These are phyloP conservation scores for Juglanconis sp. DNA, from an alignment of 2,329 filamentous ascomycete genomes.

Conservation along the genomic window DNA sequence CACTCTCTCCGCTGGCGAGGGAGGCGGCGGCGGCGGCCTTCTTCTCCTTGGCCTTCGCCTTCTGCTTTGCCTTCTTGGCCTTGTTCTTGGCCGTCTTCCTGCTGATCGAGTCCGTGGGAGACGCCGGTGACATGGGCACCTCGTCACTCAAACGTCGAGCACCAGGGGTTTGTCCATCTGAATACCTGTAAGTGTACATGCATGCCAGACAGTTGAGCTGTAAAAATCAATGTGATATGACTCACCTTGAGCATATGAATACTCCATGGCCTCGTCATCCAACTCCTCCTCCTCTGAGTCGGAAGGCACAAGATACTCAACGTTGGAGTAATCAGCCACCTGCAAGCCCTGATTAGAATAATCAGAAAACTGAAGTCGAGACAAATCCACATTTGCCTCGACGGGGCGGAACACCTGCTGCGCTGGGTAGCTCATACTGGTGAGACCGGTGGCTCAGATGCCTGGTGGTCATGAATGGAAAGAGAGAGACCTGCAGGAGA, in stretches of 20 bases:
- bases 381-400: constrained; percentile 36
- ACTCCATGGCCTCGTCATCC: constrained; percentile 21
- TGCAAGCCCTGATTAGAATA: constrained; percentile 35
- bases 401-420: constrained; percentile 36
- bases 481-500: constrained; percentile 25
- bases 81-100: constrained; percentile 21
- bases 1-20: constrained; percentile 4
- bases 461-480: constrained; percentile 24
- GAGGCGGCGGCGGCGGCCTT: constrained; percentile 7
- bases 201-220: not conserved
- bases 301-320: constrained; percentile 37
- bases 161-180: constrained; percentile 4
- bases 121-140: constrained; percentile 6
- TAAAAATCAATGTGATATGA: not conserved
- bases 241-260: constrained; percentile 12
- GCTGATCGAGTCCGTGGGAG: constrained; percentile 13
- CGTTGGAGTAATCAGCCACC: constrained; percentile 38
- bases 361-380: constrained; percentile 38
- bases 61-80: constrained; percentile 20
- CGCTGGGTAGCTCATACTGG: constrained; percentile 41
- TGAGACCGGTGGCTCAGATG: constrained; percentile 25
- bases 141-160: constrained; percentile 11
- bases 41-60: constrained; percentile 20
- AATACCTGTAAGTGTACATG: not conserved
- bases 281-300: constrained; percentile 38